Percentiles rank a stretch among this genome's conserved stretches.
Evolutionary conservation across 306 rosid genomes (phyloP).

Genomic region (Cicer chorassanicum): DNA sequence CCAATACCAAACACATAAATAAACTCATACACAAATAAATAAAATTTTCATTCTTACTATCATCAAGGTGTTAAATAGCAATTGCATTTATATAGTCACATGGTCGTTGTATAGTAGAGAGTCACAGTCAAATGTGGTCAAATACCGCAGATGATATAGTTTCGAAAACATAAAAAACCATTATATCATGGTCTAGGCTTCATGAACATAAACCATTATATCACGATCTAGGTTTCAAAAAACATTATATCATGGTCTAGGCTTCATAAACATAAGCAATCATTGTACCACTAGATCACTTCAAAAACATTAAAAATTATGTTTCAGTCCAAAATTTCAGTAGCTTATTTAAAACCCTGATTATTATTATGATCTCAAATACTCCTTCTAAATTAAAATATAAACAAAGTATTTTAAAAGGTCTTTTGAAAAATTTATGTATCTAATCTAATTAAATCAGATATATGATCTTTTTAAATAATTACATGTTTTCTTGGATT

Average conservation of each 20-base stretch:
- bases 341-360: not conserved
- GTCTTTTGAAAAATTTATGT: too few relatives aligned
- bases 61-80: slow-evolving; percentile 48
- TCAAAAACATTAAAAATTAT: too few relatives aligned
- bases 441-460: too few relatives aligned
- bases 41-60: slow-evolving; percentile 1
- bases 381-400: too few relatives aligned
- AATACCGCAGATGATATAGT: too few relatives aligned
- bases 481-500: too few relatives aligned
- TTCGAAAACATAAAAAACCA: not conserved
- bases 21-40: not conserved
- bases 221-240: not conserved
- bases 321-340: not conserved
- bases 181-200: not conserved
- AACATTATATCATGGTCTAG: not conserved
- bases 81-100: too few relatives aligned
- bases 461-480: too few relatives aligned
- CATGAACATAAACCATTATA: not conserved
- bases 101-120: too few relatives aligned
- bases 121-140: too few relatives aligned
- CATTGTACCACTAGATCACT: not conserved
- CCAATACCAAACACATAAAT: slow-evolving; percentile 26
- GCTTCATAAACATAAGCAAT: not conserved
- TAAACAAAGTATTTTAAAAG: too few relatives aligned
- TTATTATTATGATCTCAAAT: not conserved